These are phyloP conservation scores for Vigna unguiculata DNA, from an alignment of 306 rosid genomes.

Conservation along the genomic window DNA sequence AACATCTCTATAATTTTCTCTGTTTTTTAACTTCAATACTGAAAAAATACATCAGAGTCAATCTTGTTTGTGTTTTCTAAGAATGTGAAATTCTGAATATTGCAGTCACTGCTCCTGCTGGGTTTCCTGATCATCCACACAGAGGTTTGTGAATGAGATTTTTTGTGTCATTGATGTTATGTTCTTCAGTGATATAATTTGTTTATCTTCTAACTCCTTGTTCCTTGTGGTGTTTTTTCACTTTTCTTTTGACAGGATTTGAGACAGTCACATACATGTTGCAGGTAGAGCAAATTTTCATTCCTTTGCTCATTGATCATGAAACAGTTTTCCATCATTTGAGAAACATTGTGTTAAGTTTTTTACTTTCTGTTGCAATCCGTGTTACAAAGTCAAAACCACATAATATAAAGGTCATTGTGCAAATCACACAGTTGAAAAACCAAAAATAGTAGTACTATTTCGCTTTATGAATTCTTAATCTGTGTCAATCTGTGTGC, in stretches of 20 bases:
- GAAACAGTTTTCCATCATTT: constrained; percentile 15
- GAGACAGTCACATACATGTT: constrained; percentile 99
- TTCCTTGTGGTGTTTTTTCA: constrained; percentile 36
- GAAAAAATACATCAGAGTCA: neutral
- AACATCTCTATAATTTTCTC: constrained; percentile 40
- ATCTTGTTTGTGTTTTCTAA: constrained; percentile 33
- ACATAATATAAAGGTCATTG: constrained; percentile 9
- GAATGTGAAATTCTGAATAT: constrained; percentile 34
- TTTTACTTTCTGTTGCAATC: constrained; percentile 1
- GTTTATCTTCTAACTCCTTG: constrained; percentile 41
- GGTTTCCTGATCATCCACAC: constrained; percentile 98
- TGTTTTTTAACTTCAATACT: constrained; percentile 30
- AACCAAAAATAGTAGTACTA: neutral
- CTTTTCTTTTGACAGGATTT: constrained; percentile 66
- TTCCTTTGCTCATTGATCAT: neutral
- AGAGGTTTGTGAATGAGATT: constrained; percentile 63
- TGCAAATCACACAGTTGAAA: constrained; percentile 4
- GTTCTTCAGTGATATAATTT: neutral
- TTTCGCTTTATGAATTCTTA: too few relatives aligned
- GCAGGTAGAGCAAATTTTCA: constrained; percentile 65
- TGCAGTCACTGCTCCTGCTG: constrained; percentile 95
- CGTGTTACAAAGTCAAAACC: constrained; percentile 22
- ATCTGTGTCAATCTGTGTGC: constrained; percentile 39
- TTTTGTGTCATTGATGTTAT: neutral
- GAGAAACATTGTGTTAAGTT: neutral